Conservation (phyloP, 495 filamentous ascomycete species). For the Talaromyces stipitatus region DNA sequence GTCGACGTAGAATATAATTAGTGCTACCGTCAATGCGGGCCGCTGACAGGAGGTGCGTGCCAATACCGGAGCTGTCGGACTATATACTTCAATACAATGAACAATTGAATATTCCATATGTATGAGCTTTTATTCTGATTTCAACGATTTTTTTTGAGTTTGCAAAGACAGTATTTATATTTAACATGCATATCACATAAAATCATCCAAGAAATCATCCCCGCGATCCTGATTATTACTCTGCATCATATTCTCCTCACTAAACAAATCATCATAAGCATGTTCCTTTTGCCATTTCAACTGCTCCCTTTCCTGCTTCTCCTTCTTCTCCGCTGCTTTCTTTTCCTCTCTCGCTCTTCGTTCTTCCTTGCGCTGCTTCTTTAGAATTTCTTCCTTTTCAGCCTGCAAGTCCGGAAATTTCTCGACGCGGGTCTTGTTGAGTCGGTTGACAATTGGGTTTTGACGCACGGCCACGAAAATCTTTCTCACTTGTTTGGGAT, state of each 20-base stretch:
- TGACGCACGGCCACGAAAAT: slow-evolving; percentile 68
- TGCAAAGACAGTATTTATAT: neutral
- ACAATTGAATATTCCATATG: no score
- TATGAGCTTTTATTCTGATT: no score
- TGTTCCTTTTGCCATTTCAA: slow-evolving; percentile 91
- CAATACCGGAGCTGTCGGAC: neutral
- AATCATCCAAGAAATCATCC: slow-evolving; percentile 43
- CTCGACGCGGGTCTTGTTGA: slow-evolving; percentile 91
- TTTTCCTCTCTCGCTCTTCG: slow-evolving; percentile 59
- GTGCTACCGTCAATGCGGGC: neutral
- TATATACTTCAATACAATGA: no score
- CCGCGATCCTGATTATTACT: slow-evolving; percentile 46
- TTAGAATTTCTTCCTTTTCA: slow-evolving; percentile 69
- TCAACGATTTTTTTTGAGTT: neutral
- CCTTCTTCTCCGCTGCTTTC: slow-evolving; percentile 71
- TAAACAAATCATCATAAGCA: slow-evolving; percentile 75
- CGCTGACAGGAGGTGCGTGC: neutral
- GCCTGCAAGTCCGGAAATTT: slow-evolving; percentile 71
- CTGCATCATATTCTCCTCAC: slow-evolving; percentile 33
- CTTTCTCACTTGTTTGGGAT: slow-evolving; percentile 74
- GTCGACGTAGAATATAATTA: neutral
- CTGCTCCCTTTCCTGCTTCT: slow-evolving; percentile 73
- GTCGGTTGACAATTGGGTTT: slow-evolving; percentile 86
- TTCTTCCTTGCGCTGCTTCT: slow-evolving; percentile 60
- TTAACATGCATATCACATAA: slow-evolving; percentile 34